These are phyloP conservation scores for Xylaria sp. DNA, from an alignment of 2,329 filamentous ascomycete species.

Conservation along the genomic window DNA sequence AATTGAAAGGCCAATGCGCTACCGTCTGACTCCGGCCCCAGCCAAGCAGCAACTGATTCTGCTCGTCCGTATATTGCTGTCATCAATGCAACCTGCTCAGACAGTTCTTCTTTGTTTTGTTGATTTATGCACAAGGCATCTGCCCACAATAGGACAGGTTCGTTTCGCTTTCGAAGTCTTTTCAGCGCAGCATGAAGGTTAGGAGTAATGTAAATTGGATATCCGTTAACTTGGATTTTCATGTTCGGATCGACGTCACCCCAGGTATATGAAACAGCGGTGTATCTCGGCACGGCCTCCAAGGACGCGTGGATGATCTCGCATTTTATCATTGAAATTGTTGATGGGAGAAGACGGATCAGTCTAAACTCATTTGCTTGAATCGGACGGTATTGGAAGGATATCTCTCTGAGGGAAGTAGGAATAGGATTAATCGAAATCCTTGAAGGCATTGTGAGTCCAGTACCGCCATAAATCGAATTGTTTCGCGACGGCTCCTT, in stretches of 20 bases:
- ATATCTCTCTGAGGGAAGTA: neutral
- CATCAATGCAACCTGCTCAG: slow-evolving; percentile 33
- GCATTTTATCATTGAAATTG: slow-evolving; percentile 18
- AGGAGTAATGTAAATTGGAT: slow-evolving; percentile 28
- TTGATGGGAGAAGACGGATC: slow-evolving; percentile 5
- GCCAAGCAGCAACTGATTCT: slow-evolving; percentile 38
- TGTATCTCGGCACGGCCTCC: neutral
- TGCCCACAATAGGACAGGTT: slow-evolving; percentile 35
- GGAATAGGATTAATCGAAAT: neutral
- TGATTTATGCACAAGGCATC: slow-evolving; percentile 48
- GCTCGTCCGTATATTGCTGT: slow-evolving; percentile 38
- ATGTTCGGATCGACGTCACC: slow-evolving; percentile 1
- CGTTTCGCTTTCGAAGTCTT: slow-evolving; percentile 27
- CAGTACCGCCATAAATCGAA: neutral
- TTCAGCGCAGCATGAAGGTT: slow-evolving; percentile 39
- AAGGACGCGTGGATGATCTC: slow-evolving; percentile 26
- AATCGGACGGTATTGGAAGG: neutral
- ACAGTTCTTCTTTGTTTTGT: slow-evolving; percentile 27
- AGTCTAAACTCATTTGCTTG: slow-evolving; percentile 9
- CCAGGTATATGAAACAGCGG: slow-evolving; percentile 24
- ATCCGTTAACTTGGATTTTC: slow-evolving; percentile 7
- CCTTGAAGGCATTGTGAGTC: neutral
- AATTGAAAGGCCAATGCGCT: slow-evolving; percentile 35
- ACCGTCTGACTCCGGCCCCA: slow-evolving; percentile 35
- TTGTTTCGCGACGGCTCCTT: neutral